phyloP scores from a whole-genome alignment of 306 rosid species.

The Malus fusca region DNA sequence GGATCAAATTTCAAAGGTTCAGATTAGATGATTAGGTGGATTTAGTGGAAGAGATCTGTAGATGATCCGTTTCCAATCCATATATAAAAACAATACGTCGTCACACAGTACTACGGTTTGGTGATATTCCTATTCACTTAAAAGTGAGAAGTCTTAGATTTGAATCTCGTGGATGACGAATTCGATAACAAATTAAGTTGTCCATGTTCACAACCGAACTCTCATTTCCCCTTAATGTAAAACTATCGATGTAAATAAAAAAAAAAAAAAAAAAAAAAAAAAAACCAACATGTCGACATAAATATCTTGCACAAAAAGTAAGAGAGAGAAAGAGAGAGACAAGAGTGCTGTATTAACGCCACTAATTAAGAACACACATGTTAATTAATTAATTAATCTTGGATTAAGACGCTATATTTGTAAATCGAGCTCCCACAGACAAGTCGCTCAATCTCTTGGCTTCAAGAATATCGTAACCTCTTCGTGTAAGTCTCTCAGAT shows the following conservation, averaged over 20 bases:
- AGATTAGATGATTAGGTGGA: no score
- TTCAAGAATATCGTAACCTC: conserved; percentile 52
- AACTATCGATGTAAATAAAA: no score
- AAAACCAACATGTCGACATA: not conserved
- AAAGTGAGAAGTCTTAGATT: no score
- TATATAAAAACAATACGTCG: no score
- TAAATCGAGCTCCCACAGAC: conserved; percentile 20
- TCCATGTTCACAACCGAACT: rapidly evolving
- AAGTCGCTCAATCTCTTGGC: conserved; percentile 62
- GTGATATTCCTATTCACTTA: no score
- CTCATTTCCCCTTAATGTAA: rapidly evolving
- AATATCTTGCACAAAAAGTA: conserved; percentile 10
- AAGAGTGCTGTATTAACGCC: not conserved
- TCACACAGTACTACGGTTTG: rapidly evolving
- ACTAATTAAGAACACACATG: not conserved
- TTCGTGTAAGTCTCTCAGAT: conserved; percentile 48
- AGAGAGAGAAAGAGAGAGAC: conserved; percentile 4
- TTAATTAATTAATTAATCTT: not conserved
- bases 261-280: no score
- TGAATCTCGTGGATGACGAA: no score
- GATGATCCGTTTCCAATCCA: no score
- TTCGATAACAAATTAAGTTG: no score
- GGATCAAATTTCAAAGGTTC: rapidly evolving
- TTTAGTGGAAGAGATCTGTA: no score
- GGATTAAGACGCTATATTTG: not conserved